Evolutionary conservation across 1,284 basidiomycete species (phyloP).

Genomic region (Pseudozyma flocculosa): DNA sequence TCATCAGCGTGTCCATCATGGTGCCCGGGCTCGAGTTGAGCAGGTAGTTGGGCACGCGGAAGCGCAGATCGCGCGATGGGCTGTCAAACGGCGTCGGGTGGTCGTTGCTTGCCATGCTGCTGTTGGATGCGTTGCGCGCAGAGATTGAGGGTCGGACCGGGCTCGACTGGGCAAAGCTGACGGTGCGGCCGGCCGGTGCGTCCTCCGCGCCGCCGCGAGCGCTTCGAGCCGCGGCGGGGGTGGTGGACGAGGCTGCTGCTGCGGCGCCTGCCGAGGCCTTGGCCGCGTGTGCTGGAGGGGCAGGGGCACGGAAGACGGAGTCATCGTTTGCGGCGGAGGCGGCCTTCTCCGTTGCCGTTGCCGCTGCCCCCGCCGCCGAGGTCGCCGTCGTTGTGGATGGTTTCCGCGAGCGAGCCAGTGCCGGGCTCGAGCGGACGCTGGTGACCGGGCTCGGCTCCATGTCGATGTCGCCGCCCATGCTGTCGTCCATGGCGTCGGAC

Average conservation of each 20-base stretch:
- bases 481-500: too few relatives aligned
- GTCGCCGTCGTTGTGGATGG: too few relatives aligned
- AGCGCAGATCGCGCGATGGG: slow-evolving; percentile 29
- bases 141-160: slow-evolving; percentile 33
- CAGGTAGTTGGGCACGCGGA: slow-evolving; percentile 43
- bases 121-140: slow-evolving; percentile 12
- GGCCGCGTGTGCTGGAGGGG: not conserved
- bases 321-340: not conserved
- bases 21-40: slow-evolving; percentile 53
- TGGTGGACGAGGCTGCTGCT: slow-evolving; percentile 1
- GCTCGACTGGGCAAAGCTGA: slow-evolving; percentile 38
- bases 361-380: too few relatives aligned
- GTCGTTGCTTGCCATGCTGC: too few relatives aligned
- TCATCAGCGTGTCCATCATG: slow-evolving; percentile 49
- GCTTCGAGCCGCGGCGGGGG: not conserved
- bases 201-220: slow-evolving; percentile 3
- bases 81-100: slow-evolving; percentile 8
- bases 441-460: not conserved
- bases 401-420: too few relatives aligned
- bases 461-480: slow-evolving; percentile 3
- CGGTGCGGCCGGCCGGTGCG: slow-evolving; percentile 5
- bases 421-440: too few relatives aligned
- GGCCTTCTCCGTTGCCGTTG: not conserved
- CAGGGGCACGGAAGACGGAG: not conserved
- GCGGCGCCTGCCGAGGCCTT: not conserved